Evolutionary conservation across 805 yeast genomes (phyloP), one percentile per base, ranked within the genome.

Genomic region (Debaryomyces castellii): DNA sequence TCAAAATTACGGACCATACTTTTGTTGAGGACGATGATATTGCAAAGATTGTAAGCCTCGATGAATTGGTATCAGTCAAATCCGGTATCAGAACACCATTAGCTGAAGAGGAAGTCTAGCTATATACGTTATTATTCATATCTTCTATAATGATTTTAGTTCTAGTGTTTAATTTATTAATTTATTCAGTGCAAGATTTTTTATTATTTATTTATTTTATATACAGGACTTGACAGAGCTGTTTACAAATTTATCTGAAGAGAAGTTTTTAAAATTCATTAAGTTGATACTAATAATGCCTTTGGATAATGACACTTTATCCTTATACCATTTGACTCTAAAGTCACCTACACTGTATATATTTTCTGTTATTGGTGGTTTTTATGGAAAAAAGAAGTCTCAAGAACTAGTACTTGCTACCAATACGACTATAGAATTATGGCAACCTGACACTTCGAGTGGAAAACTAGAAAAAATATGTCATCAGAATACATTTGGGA

Each of bases 271-370:
- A n/a, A n/a, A n/a, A 20, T 2, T 21, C 24, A 35, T 20, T 32
- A 18, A 7, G 12, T 12, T 20, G 6, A 20, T 12, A 37, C 5
- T 14, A 17, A 44, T 25, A 18, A 53, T 56, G 59, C 24, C 51
- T 38, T 41, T 54, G 4, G 50, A 53, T 22, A 50, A 53, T 42
- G 57, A 54, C 33, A 63, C 73, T n/a, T 57, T 83, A 28, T 73
- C 65, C 43, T 71, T 89, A 27, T 89, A 88, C 65, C 78, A 88
- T 54, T 71, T 87, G 49, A 87, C 96, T 6, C 69, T 89, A n/a
- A 76, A 77, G 51, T 73, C 69, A 6, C 84, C 91, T 2, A 62
- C 82, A 5, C 73, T 82, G 34, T 73, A 82, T 3, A 61, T 76
- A 5, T 63, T 64, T 25, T 74, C 90, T 1, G 70, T 83, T n/a